Base-by-base conservation (phyloP, 192 early-diverging fungal species). In the Spinellus fusiger region DNA sequence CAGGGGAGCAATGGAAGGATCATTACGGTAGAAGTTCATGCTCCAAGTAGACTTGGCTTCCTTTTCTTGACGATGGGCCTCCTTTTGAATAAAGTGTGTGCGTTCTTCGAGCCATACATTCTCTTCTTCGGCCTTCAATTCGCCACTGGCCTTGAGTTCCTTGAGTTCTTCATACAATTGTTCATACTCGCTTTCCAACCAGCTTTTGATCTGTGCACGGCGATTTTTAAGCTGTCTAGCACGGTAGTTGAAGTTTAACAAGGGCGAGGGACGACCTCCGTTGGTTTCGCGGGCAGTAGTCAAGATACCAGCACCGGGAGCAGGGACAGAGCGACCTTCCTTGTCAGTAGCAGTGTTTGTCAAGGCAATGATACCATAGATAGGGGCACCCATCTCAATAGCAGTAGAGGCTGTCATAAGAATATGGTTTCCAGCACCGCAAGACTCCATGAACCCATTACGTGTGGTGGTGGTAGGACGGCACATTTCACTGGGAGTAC, bases 321-420 rank as follows among this genome's bases (percentile, higher is more conserved):
- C 95, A 25, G 95, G 95, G 32, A 95, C 85, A 5, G 91, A 93
- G 44, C 90, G 86, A 31, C 93, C 92, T 75, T 95, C 88, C 80
- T 95, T 95, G 75, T 97, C 95, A 10, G 91, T 89, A 29, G 95
- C 93, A 27, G 92, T 95, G 75, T 84, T 89, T 49, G 88, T 87
- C 66, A 87, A 77, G 35, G 86, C 95, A 61, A 97, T 77, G 66
- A 97, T 87, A 79, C 87, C 95, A 57, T 92, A 91, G 49, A 97
- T 91, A 10, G 95, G 93, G 9, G 89, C 84, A 69, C 95, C 95
- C 79, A 94, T 94, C 69, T 94, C 80, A 65, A 97, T 78, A 4
- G 95, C 95, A 28, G 91, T 77, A 48, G 80, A 66, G 46, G 91
- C 93, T 13, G 87, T 86, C 92, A 94, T 97, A 49, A 97, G 78